Base-by-base conservation (phyloP, 2,329 filamentous ascomycete genomes). In the Trichoderma arundinaceum region DNA sequence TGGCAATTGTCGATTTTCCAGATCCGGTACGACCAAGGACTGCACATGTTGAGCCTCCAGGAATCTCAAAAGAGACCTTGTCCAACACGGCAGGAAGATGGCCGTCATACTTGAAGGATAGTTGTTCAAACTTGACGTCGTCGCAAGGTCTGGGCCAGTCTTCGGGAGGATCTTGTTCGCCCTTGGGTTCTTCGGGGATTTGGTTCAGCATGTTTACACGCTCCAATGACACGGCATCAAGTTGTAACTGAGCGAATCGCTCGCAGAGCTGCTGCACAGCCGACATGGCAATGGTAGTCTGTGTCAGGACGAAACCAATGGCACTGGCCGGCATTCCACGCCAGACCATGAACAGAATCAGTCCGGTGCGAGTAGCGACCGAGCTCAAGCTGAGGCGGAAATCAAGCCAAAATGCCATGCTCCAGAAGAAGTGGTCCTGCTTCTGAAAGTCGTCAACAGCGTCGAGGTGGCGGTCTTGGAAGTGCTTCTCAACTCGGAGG, bases 391-490 rank as follows among this genome's bases (percentile, higher is more conserved):
- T 72, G 64, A 95, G 94, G 12, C 93, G 88, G 72, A 90, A 92
- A 74, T 89, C 88, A 2, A 97, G 82, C 93, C 93, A 97, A 7
- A 88, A 87, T 70, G 96, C 92, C 49, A 96, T 83, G 66, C 89
- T 91, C 90, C 93, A 97, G 79, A 96, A 97, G 78, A 97, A 96
- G 75, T 97, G 94, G 72, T 97, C 94, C 85, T 96, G 95, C 74
- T 92, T 92, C 75, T 97, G 94, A 74, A 97, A 97, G 17, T 88
- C 88, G 73, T 97, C 93, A 0, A 93, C 92, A 0, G 93, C 92
- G 2, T 84, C 81, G 39, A 97, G 89, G 60, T 96, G 92, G 58
- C 89, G 86, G 68, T 88, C 85, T 73, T 96, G 92, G 73, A 97
- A 97, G 60, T 90, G 88, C 4, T 84, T 80, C 71, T 96, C 90